A percentile compares a stretch with the other conserved stretches of the same genome.
These are phyloP conservation scores for Mycena indigotica DNA, from an alignment of 768 basidiomycete genomes.

Conservation along the genomic window DNA sequence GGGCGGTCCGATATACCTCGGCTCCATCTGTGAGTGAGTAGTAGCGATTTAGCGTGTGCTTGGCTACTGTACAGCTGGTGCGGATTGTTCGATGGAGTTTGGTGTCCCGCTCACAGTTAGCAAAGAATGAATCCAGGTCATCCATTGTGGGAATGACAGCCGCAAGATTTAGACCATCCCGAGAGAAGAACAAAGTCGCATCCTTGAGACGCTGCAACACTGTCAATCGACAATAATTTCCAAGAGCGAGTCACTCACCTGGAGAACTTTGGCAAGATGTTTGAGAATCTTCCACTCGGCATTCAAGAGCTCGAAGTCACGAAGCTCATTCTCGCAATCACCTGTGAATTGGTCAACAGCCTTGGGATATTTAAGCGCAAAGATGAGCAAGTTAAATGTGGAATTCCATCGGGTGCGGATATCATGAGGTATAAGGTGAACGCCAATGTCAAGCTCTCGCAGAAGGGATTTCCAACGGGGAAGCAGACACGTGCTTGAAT, in stretches of 20 bases:
- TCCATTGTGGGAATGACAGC: constrained; percentile 22
- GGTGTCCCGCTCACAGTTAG: constrained; percentile 19
- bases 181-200: constrained; percentile 22
- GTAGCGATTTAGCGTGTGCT: constrained; percentile 31
- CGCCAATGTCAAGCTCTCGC: not conserved
- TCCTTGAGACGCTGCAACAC: constrained; percentile 7
- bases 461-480: constrained; percentile 20
- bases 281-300: not conserved
- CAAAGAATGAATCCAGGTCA: constrained; percentile 23
- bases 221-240: not conserved
- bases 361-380: not conserved
- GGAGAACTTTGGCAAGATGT: not conserved
- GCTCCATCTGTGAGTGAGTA: constrained; percentile 24
- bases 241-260: not conserved
- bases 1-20: constrained; percentile 28
- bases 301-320: not conserved
- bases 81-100: constrained; percentile 29
- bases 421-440: too few relatives aligned
- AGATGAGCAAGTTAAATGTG: not conserved
- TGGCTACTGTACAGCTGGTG: constrained; percentile 26
- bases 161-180: constrained; percentile 14
- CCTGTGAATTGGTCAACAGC: not conserved
- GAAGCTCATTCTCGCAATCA: not conserved
- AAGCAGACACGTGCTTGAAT: constrained; percentile 21
- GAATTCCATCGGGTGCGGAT: not conserved